These are phyloP conservation scores for Platanthera zijinensis DNA, from an alignment of 106 monocot genomes.

Conservation along the genomic window DNA sequence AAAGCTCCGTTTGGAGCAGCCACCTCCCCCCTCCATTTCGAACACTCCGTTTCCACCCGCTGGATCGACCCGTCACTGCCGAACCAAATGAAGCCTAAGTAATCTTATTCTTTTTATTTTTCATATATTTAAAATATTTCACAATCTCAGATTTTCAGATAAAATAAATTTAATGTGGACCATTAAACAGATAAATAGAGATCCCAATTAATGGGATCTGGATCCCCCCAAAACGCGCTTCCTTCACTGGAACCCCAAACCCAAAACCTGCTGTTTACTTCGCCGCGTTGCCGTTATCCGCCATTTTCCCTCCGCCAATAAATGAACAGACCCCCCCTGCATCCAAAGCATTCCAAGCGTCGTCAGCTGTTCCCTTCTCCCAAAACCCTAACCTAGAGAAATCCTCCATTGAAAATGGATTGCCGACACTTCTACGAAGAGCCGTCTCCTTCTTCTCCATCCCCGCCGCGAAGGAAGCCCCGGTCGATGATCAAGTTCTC, in stretches of 20 bases:
- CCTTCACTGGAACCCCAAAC: neutral
- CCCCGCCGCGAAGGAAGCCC: conserved; percentile 7
- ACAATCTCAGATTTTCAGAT: too few species aligned
- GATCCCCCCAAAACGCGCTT: neutral
- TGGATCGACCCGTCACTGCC: too few species aligned
- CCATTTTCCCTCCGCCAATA: neutral
- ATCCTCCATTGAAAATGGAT: conserved; percentile 16
- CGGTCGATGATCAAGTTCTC: conserved; percentile 31
- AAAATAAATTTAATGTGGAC: too few species aligned
- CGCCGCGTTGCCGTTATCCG: neutral
- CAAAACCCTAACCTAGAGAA: neutral
- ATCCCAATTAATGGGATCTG: too few species aligned
- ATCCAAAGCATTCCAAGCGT: neutral
- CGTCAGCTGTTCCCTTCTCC: neutral
- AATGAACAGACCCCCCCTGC: neutral
- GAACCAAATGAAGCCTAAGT: too few species aligned
- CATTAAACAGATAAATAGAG: too few species aligned
- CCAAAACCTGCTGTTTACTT: neutral
- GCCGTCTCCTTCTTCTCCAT: neutral
- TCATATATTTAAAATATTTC: too few species aligned
- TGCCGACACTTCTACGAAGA: neutral
- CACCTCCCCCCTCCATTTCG: too few species aligned
- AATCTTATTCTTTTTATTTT: too few species aligned
- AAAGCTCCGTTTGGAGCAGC: too few species aligned
- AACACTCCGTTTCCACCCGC: too few species aligned